Conservation (phyloP, 2,329 filamentous ascomycete genomes). For the Paecilomyces dactylethromorphus region DNA sequence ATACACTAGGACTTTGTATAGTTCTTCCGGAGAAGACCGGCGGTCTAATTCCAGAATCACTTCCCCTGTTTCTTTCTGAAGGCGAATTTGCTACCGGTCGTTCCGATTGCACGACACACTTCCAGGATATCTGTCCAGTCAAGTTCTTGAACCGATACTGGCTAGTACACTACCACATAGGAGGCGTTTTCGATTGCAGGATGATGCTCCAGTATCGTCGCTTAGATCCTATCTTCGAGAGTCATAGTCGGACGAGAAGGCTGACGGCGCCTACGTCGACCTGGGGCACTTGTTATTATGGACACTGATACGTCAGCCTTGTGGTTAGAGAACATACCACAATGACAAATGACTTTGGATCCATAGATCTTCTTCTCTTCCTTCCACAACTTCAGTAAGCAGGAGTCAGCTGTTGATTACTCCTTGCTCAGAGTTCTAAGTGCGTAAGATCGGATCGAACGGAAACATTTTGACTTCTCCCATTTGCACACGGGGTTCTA, state of each 20-base stretch:
- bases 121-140: constrained; percentile 28
- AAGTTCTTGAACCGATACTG: constrained; percentile 34
- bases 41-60: background rate
- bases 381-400: background rate
- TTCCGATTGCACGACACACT: constrained; percentile 22
- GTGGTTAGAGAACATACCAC: background rate
- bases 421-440: background rate
- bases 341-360: background rate
- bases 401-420: background rate
- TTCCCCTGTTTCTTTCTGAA: background rate
- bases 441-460: background rate
- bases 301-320: background rate
- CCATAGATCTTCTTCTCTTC: background rate
- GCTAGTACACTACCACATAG: constrained; percentile 38
- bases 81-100: constrained; percentile 18
- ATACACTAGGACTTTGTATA: constrained; percentile 12
- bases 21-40: constrained; percentile 11
- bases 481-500: background rate
- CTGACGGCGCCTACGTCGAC: constrained; percentile 36
- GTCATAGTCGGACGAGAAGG: constrained; percentile 33
- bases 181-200: constrained; percentile 24
- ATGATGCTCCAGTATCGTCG: constrained; percentile 24
- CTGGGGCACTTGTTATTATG: background rate
- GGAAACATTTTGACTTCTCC: background rate
- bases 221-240: constrained; percentile 27